A percentile compares a stretch with the other conserved stretches of the same genome.
Evolutionary conservation across 805 yeast species (phyloP).

Genomic region (Candida arabinofermentans): DNA sequence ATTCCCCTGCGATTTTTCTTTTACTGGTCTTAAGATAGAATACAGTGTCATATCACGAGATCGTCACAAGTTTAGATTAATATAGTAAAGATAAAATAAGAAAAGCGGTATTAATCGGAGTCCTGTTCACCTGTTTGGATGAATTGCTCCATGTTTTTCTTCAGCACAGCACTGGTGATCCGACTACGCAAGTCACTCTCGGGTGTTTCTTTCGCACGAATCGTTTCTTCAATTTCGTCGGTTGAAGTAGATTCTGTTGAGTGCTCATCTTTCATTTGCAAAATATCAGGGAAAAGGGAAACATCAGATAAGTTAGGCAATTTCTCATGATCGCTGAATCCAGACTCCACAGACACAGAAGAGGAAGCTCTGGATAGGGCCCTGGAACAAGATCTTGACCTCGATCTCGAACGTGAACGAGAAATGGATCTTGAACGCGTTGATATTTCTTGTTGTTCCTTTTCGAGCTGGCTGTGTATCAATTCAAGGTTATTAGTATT

Average conservation of each 20-base stretch:
- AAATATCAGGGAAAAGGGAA: constrained; percentile 31
- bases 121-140: neutral
- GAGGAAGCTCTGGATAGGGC: too few relatives aligned
- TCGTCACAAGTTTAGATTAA: too few relatives aligned
- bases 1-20: too few relatives aligned
- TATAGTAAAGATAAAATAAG: too few relatives aligned
- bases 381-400: constrained; percentile 11
- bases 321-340: constrained; percentile 22
- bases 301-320: constrained; percentile 30
- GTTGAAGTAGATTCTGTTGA: neutral
- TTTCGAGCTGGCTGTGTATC: constrained; percentile 16
- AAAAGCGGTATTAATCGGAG: too few relatives aligned
- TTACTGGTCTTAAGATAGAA: too few relatives aligned
- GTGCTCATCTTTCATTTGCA: constrained; percentile 18
- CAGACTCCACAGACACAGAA: constrained; percentile 23
- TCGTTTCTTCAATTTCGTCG: neutral
- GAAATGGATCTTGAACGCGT: constrained; percentile 13
- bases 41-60: too few relatives aligned
- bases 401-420: constrained; percentile 13
- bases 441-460: constrained; percentile 22
- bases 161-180: constrained; percentile 24
- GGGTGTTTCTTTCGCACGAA: constrained; percentile 1
- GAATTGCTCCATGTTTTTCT: constrained; percentile 15
- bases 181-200: constrained; percentile 8
- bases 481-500: constrained; percentile 14